Conservation (phyloP, 495 filamentous ascomycete species). For the Aspergillus baeticus region DNA sequence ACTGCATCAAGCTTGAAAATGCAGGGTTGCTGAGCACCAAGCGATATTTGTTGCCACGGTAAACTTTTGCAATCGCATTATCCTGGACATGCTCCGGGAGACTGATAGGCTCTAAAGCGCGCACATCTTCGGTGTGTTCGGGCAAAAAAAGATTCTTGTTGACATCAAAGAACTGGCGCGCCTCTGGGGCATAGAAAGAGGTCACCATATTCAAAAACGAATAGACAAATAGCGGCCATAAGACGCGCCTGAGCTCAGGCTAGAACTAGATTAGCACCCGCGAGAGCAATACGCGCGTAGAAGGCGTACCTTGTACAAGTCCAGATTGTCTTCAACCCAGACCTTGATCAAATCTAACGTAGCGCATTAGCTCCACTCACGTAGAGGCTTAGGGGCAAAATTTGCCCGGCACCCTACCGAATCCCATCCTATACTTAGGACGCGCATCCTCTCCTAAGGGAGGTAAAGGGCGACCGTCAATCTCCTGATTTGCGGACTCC, state of each 20-base stretch:
- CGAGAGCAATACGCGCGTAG: not conserved
- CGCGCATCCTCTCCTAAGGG: slow-evolving; percentile 65
- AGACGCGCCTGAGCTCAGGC: slow-evolving; percentile 81
- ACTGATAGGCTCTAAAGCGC: slow-evolving; percentile 62
- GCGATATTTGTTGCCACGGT: slow-evolving; percentile 79
- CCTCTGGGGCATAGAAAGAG: slow-evolving; percentile 69
- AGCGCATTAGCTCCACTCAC: slow-evolving; percentile 7
- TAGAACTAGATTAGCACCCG: slow-evolving; percentile 33
- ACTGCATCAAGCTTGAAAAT: slow-evolving; percentile 77
- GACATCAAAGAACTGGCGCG: slow-evolving; percentile 64
- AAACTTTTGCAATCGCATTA: slow-evolving; percentile 70
- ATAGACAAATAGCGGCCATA: slow-evolving; percentile 94
- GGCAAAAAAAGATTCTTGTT: slow-evolving; percentile 69
- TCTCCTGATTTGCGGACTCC: slow-evolving; percentile 79
- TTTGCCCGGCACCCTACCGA: slow-evolving; percentile 42
- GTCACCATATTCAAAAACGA: slow-evolving; percentile 80
- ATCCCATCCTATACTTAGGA: slow-evolving; percentile 73
- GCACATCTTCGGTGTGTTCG: slow-evolving; percentile 74
- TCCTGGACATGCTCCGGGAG: slow-evolving; percentile 74
- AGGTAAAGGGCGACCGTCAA: slow-evolving; percentile 70
- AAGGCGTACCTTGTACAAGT: slow-evolving; percentile 78
- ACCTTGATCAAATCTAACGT: slow-evolving; percentile 58
- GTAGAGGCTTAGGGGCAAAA: not conserved
- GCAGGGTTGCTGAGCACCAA: slow-evolving; percentile 80
- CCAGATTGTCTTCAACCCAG: slow-evolving; percentile 87